Percentiles rank a stretch among this genome's conserved stretches.
Evolutionary conservation across 2,329 filamentous ascomycete genomes (phyloP).

Genomic region (Sarocladium kiliense): DNA sequence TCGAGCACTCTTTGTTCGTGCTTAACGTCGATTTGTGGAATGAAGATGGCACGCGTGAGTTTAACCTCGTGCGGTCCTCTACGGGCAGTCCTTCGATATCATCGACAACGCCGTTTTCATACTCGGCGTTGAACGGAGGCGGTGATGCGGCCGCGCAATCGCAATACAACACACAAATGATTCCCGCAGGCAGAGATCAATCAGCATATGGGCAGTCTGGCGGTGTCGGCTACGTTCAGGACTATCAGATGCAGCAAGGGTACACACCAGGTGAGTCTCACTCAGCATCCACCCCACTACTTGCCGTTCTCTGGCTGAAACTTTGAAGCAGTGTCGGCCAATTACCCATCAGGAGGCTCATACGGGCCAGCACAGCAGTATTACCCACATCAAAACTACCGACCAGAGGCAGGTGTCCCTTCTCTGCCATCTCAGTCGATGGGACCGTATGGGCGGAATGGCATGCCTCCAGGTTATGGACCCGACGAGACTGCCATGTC

Average conservation of each 20-base stretch:
- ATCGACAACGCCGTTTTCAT: conserved; percentile 74
- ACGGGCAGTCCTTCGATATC: conserved; percentile 72
- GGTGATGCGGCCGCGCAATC: conserved; percentile 21
- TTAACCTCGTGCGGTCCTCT: conserved; percentile 59
- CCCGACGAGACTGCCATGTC: conserved; percentile 25
- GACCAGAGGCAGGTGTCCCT: conserved; percentile 20
- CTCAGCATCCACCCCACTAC: background rate
- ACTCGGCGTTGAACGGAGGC: conserved; percentile 41
- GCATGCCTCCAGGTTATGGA: conserved; percentile 18
- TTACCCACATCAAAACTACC: conserved; percentile 26
- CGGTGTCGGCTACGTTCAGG: conserved; percentile 24
- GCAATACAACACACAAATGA: conserved; percentile 28
- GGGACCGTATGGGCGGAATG: conserved; percentile 22
- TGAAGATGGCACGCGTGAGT: conserved; percentile 58
- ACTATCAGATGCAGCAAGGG: conserved; percentile 24
- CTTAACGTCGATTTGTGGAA: conserved; percentile 65
- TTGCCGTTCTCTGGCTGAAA: conserved; percentile 8
- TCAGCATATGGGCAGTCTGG: conserved; percentile 21
- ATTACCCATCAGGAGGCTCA: conserved; percentile 25
- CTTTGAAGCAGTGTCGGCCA: conserved; percentile 15
- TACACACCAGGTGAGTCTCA: conserved; percentile 26
- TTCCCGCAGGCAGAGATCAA: conserved; percentile 32
- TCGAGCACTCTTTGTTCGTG: conserved; percentile 41
- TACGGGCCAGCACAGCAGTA: conserved; percentile 33
- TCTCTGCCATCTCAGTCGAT: conserved; percentile 22